These are phyloP conservation scores for Blumeriella jaapii DNA, from an alignment of 2,329 filamentous ascomycete genomes.

Conservation along the genomic window DNA sequence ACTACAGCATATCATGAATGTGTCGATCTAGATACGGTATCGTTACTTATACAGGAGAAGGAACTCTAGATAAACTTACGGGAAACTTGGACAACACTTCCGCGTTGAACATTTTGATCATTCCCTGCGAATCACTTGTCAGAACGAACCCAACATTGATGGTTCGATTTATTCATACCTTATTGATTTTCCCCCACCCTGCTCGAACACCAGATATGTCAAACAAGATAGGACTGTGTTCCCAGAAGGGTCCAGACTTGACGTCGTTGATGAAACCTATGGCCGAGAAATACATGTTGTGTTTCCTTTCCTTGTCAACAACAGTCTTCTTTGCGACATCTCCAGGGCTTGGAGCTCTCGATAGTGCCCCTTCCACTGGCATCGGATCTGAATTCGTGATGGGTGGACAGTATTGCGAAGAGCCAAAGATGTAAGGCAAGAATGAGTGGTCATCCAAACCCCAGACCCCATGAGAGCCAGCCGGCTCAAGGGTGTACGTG, in stretches of 20 bases:
- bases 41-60: not conserved
- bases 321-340: constrained; percentile 54
- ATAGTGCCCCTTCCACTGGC: constrained; percentile 68
- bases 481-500: constrained; percentile 87
- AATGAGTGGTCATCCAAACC: constrained; percentile 97
- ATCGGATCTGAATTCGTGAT: constrained; percentile 53
- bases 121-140: constrained; percentile 46
- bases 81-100: constrained; percentile 96
- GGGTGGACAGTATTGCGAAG: constrained; percentile 73
- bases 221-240: constrained; percentile 87
- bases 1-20: no score
- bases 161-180: no score
- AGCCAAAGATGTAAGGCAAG: constrained; percentile 88
- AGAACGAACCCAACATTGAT: not conserved
- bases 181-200: constrained; percentile 99
- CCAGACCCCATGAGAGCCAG: constrained; percentile 96
- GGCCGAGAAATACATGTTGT: constrained; percentile 87
- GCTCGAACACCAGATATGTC: constrained; percentile 85
- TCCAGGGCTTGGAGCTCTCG: constrained; percentile 57
- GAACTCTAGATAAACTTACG: constrained; percentile 27
- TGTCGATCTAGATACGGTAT: no score
- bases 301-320: constrained; percentile 52
- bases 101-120: constrained; percentile 99
- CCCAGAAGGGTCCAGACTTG: constrained; percentile 93
- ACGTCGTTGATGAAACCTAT: constrained; percentile 97